Percentiles rank a stretch among this genome's conserved stretches.
Conservation (phyloP, 495 filamentous ascomycete species). For the Glarea lozoyensis region DNA sequence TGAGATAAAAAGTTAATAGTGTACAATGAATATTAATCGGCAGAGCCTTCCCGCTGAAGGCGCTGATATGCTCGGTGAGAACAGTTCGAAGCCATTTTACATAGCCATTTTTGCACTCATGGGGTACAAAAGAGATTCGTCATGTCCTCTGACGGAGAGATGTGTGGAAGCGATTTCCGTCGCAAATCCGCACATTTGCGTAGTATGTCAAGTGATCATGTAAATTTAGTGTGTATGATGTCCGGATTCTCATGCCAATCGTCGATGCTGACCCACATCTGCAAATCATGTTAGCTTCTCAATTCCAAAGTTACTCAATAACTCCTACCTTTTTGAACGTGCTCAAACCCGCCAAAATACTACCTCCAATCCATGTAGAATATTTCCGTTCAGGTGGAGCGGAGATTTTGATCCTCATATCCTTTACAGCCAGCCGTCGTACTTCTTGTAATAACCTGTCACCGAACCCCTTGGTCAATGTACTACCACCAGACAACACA, state of each 20-base stretch:
- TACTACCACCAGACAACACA: conserved; percentile 90
- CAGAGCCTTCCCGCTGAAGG: no score
- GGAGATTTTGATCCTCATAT: conserved; percentile 99
- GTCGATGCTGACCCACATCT: conserved; percentile 99
- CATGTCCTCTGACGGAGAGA: no score
- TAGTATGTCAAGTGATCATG: no score
- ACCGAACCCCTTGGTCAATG: conserved; percentile 82
- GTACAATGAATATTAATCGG: no score
- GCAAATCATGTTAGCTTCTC: conserved; percentile 9
- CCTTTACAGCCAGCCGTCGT: conserved; percentile 86
- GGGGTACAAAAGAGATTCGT: no score
- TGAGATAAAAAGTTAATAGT: no score
- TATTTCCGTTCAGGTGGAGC: conserved; percentile 96
- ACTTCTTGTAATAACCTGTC: conserved; percentile 88
- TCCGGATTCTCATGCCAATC: conserved; percentile 99
- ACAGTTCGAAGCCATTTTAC: no score
- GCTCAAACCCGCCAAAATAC: conserved; percentile 92
- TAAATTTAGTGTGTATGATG: conserved; percentile 95
- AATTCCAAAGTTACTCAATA: not conserved
- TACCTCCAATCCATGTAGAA: conserved; percentile 97
- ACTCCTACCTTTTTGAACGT: conserved; percentile 88
- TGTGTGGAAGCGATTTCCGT: no score
- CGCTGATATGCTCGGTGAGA: no score
- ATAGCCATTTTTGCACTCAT: no score
- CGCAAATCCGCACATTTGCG: no score